Evolutionary conservation across 805 yeast species (phyloP), one percentile per base, ranked within the genome.

Genomic region (Lipomyces yamadae): DNA sequence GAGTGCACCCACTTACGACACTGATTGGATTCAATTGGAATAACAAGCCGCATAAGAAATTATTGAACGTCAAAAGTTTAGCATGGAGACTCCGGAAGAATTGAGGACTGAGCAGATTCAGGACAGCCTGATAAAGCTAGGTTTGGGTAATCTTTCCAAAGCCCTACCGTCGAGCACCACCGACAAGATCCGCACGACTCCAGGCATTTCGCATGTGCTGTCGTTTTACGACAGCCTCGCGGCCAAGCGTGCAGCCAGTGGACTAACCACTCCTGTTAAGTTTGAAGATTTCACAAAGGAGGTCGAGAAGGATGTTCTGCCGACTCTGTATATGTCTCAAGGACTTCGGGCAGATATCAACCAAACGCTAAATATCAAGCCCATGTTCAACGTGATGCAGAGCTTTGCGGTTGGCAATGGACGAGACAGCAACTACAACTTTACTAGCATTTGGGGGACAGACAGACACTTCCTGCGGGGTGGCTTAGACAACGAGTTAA

Each of bases 341-440:
- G 99, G 99, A 67, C 85, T 95, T 76, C 90, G 97, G 78, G 99
- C 98, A 65, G 99, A 95, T 79, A 85, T 95, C 74, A 90, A 91
- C 82, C 94, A 94, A 84, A 91, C 93, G 13, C 92, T 95, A 77
- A 81, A 90, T 71, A 85, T 93, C 84, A 88, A 88, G 80, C 99
- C 99, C 66, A 93, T 91, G 66, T 95, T 95, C 89, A 98, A 95
- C 84, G 90, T 96, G 66, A 89, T 97, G 70, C 99, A 95, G 78
- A 89, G 97, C 68, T 89, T 95, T 76, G 84, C 96, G 52, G 83
- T 91, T 72, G 98, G 98, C 59, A 89, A 96, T 65, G 87, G 88
- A 72, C 85, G 86, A 58, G 70, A 65, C 59, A 97, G 97, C 61
- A 89, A 95, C 72, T 95, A 95, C 78, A 93, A 97, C 35, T 91